Evolutionary conservation across 2,329 filamentous ascomycete species (phyloP), one percentile per base, ranked within the genome.

Genomic region (Coleophoma cylindrospora): DNA sequence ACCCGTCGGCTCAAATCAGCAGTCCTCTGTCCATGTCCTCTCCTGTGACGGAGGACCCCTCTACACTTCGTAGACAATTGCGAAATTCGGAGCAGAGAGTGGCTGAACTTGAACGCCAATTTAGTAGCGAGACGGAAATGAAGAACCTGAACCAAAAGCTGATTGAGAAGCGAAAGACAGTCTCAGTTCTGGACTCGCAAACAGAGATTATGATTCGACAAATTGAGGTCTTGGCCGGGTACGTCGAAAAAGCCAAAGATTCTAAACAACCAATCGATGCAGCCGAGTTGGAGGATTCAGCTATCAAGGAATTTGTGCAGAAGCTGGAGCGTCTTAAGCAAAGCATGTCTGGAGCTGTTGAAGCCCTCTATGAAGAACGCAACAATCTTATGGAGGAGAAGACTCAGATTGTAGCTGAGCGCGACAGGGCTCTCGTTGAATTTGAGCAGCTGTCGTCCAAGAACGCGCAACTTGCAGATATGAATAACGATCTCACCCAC

Each of bases 121-220:
- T 89, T 61, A 76, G 71, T 45, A 78, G 76, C 3, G 81, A 84
- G 56, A 67, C 66, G 41, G 66, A 69, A 47, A 51, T 67, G 21
- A 63, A 64, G 34, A 82, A 84, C 60, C 83, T 95, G 32, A 95
- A 95, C 68, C 91, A 87, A 60, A 92, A 91, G 65, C 74, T 97
- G 21, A 79, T 88, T 34, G 91, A 97, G 69, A 97, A 97, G 73
- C 81, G 94, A 51, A 96, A 95, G 62, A 97, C 94, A 0, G 94
- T 99, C 66, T 92, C 92, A 7, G 88, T 95, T 15, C 75, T 97
- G 47, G 92, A 97, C 66, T 92, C 91, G 0, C 90, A 96, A 69
- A 90, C 91, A 46, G 92, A 97, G 69, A 91, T 97, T 67, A 92
- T 96, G 70, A 89, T 97, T 61, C 86, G 89, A 38, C 91, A 97